Base-by-base conservation (phyloP, 768 basidiomycete genomes). In the Epithele typhae region DNA sequence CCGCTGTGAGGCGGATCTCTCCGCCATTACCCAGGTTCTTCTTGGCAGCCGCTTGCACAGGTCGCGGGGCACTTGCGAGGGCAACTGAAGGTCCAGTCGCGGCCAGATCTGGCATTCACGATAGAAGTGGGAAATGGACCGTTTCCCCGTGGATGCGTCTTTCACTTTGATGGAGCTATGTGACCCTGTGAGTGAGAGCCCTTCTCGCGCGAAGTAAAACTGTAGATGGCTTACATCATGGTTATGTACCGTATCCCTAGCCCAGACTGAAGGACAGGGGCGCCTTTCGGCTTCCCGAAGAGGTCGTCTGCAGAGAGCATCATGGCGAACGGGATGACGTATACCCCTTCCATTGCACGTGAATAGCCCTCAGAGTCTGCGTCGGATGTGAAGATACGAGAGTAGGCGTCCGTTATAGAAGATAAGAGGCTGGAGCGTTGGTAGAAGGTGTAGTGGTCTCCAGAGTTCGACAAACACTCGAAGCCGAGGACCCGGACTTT, bases 91-190 rank as follows among this genome's bases (percentile, higher is more conserved):
- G 47, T 88, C 75, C 17, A 92, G 64, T 37, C 78, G 78, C 1
- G 92, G 91, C 79, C 83, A 91, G 23, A 94, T 70, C 43, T 82
- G 79, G 63, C 90, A 84, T 37, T 81, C 69, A 8, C 92, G 81
- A 63, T 93, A 95, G 63, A 94, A 92, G 65, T 96, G 92, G 3
- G 92, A 85, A 25, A 94, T 84, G 3, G 87, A 89, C 12, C 78
- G 74, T 54, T 75, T 75, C 22, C 71, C 68, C 4, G 78, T 78
- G 14, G 72, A 65, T 2, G 77, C 58, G 43, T 88, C 81, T 62
- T 84, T 86, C 47, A 94, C 75, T 64, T 85, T 86, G 55, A 90
- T 66, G 9, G 86, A 87, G 5, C 87, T 87, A 50, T 30, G 27
- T 14, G 7, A 7, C 14, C 7, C 27, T 14, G 27, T 30, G 14